These are phyloP conservation scores for Rhynchosporium secalis DNA, from an alignment of 2,329 filamentous ascomycete species.

Conservation along the genomic window DNA sequence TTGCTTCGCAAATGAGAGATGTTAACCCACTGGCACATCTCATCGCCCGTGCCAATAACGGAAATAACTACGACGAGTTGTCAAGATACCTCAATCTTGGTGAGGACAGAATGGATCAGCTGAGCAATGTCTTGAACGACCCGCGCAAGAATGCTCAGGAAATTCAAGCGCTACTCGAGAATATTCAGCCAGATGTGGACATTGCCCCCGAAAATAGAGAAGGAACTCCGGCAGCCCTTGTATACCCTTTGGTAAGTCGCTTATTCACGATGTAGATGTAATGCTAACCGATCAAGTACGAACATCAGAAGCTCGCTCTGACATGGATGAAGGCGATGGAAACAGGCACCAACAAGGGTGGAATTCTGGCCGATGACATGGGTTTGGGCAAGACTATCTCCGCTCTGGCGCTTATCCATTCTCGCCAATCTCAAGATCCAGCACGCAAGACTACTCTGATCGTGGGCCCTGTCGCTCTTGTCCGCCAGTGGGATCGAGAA, in stretches of 20 bases:
- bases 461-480: conserved; percentile 74
- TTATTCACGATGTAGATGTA: not conserved
- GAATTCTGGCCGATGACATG: conserved; percentile 81
- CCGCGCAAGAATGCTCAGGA: conserved; percentile 60
- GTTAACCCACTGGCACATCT: conserved; percentile 31
- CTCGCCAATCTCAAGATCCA: conserved; percentile 56
- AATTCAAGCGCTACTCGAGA: conserved; percentile 67
- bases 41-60: conserved; percentile 43
- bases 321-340: conserved; percentile 78
- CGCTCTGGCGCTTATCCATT: conserved; percentile 65
- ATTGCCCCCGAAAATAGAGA: conserved; percentile 62
- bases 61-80: conserved; percentile 42
- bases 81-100: conserved; percentile 44
- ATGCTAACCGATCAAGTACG: conserved; percentile 49
- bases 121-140: conserved; percentile 42
- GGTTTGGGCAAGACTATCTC: conserved; percentile 84
- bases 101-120: conserved; percentile 29
- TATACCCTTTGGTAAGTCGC: conserved; percentile 52
- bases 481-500: conserved; percentile 84
- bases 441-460: conserved; percentile 70
- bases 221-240: conserved; percentile 68
- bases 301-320: conserved; percentile 78
- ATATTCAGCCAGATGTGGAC: conserved; percentile 72
- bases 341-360: conserved; percentile 68
- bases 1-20: not conserved